These are phyloP conservation scores for Penicillium flavigenum DNA, from an alignment of 495 filamentous ascomycete species.

Conservation along the genomic window DNA sequence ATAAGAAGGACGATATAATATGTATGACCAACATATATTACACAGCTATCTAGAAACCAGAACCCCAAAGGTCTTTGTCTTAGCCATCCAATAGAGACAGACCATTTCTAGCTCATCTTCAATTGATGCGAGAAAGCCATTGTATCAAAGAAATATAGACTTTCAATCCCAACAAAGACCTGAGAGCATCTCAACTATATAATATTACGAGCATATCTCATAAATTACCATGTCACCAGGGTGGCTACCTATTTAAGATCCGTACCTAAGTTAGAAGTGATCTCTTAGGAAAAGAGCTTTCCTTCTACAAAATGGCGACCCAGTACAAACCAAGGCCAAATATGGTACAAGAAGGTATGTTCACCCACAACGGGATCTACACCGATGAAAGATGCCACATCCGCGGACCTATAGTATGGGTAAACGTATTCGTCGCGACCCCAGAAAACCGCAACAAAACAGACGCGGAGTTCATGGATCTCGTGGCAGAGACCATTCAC, in stretches of 20 bases:
- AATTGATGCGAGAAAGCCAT: not conserved
- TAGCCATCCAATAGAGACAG: not conserved
- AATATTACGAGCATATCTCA: not conserved
- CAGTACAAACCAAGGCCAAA: not conserved
- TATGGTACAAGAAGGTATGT: not conserved
- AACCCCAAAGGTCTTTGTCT: not conserved
- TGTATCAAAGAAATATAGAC: not conserved
- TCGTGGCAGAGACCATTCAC: not conserved
- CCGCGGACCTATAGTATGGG: conserved; percentile 1
- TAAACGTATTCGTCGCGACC: not conserved
- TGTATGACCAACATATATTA: not conserved
- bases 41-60: not conserved
- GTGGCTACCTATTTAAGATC: not conserved
- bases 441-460: not conserved
- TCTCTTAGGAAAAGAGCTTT: not conserved
- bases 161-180: not conserved
- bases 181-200: not conserved
- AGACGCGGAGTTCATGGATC: conserved; percentile 1
- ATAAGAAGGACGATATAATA: not conserved
- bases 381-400: not conserved
- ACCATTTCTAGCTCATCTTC: not conserved
- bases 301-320: not conserved
- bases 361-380: not conserved
- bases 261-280: not conserved
- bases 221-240: not conserved